A percentile compares a stretch with the other conserved stretches of the same genome.
Evolutionary conservation across 139 green algal genomes (phyloP).

Genomic region (Raphidocelis subcapitata): DNA sequence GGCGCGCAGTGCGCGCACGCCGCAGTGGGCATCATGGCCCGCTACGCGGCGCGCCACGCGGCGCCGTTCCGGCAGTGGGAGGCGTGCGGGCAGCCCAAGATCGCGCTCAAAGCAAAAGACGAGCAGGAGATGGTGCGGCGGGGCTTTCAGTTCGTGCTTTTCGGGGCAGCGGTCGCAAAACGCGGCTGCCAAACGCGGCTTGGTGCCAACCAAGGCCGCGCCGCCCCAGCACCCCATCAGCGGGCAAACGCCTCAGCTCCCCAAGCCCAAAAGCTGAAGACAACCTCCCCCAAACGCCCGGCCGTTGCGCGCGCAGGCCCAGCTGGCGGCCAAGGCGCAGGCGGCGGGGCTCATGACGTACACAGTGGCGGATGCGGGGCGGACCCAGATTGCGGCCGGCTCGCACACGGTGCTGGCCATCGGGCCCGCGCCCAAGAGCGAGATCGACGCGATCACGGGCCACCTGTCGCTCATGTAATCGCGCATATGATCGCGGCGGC

Average conservation of each 20-base stretch:
- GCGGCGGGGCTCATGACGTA: constrained; percentile 47
- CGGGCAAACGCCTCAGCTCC: too few species aligned
- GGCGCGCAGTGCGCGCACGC: constrained; percentile 85
- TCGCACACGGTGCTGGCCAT: constrained; percentile 83
- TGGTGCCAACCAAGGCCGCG: too few species aligned
- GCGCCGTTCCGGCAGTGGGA: constrained; percentile 66
- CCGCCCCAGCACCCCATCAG: too few species aligned
- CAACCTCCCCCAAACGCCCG: too few species aligned
- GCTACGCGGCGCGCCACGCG: constrained; percentile 33
- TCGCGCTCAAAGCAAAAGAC: constrained; percentile 63
- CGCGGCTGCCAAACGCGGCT: too few species aligned
- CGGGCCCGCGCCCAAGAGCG: constrained; percentile 61
- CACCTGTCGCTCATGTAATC: constrained; percentile 72
- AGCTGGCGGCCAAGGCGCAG: constrained; percentile 39
- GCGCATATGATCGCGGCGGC: too few species aligned
- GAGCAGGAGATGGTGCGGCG: constrained; percentile 45
- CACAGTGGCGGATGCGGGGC: constrained; percentile 73
- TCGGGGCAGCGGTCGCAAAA: too few species aligned
- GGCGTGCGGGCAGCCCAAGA: constrained; percentile 72
- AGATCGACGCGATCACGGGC: constrained; percentile 71
- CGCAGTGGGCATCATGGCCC: constrained; percentile 67
- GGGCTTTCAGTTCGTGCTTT: too few species aligned
- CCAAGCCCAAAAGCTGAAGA: too few species aligned
- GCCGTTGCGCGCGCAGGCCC: constrained; percentile 29
- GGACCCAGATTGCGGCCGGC: constrained; percentile 84